These are phyloP conservation scores for Zopfochytrium polystomum DNA, from an alignment of 371 early-diverging fungal genomes.

Conservation along the genomic window DNA sequence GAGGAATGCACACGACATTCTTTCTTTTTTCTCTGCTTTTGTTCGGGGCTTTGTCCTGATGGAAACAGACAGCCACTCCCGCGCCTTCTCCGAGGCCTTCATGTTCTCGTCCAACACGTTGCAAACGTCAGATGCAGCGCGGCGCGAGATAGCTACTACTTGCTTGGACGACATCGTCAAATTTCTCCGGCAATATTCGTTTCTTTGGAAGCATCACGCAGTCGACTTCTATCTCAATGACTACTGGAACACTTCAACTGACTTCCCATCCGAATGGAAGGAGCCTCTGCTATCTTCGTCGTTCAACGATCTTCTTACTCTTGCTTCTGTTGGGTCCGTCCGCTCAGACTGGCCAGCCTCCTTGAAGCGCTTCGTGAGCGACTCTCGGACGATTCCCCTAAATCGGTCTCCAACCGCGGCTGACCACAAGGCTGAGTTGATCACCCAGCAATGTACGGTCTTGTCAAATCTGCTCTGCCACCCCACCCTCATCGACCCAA, in stretches of 20 bases:
- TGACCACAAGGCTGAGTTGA: too few relatives aligned
- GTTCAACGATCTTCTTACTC: constrained; percentile 27
- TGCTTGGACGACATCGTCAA: constrained; percentile 19
- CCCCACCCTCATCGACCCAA: too few relatives aligned
- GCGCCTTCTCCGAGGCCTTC: too few relatives aligned
- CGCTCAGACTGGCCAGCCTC: constrained; percentile 26
- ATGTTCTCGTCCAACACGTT: too few relatives aligned
- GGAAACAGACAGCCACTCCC: too few relatives aligned
- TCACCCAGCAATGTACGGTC: too few relatives aligned
- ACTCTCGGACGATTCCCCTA: constrained; percentile 14
- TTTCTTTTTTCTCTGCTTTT: too few relatives aligned
- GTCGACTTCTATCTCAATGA: constrained; percentile 39
- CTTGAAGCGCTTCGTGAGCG: constrained; percentile 27
- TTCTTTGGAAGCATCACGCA: constrained; percentile 37
- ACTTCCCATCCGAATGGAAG: constrained; percentile 34
- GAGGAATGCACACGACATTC: too few relatives aligned
- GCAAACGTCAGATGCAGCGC: too few relatives aligned
- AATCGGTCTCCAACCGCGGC: constrained; percentile 16
- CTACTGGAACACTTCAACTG: constrained; percentile 24
- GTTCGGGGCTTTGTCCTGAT: too few relatives aligned
- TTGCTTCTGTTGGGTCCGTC: constrained; percentile 27
- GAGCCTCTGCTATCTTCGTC: constrained; percentile 1
- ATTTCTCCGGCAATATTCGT: constrained; percentile 19
- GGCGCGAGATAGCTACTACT: too few relatives aligned
- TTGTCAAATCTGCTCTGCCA: too few relatives aligned